Percentiles rank a stretch among this genome's conserved stretches.
Evolutionary conservation across 345 rosid species (phyloP).

Genomic region (Ceriops zippeliana): DNA sequence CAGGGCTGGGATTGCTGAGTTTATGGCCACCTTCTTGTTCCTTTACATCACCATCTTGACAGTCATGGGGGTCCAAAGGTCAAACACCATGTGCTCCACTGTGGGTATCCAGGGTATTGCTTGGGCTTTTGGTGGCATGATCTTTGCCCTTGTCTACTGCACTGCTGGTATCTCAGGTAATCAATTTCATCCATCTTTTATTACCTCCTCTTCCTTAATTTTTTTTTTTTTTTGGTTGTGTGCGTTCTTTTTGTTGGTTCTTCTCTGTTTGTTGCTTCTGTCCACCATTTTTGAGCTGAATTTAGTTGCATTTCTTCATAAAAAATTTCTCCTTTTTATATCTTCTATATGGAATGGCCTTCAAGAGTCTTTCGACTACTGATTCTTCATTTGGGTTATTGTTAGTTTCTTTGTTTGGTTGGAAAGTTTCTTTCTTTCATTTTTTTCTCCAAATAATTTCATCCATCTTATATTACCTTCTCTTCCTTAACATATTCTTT

Average conservation of each 20-base stretch:
- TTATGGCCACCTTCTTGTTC: constrained; percentile 35
- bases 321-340: neutral
- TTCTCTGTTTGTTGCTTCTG: no score
- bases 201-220: neutral
- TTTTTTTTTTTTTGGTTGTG: neutral
- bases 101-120: constrained; percentile 5
- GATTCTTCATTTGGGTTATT: neutral
- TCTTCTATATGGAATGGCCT: neutral
- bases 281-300: no score
- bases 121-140: constrained; percentile 7
- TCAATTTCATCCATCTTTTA: neutral
- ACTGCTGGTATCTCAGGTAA: constrained; percentile 4
- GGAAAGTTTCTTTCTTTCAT: neutral
- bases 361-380: neutral
- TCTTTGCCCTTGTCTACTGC: constrained; percentile 4
- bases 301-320: neutral
- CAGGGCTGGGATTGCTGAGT: constrained; percentile 25
- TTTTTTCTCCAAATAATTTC: neutral
- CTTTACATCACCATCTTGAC: constrained; percentile 5
- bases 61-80: neutral
- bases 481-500: neutral
- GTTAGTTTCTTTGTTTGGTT: neutral
- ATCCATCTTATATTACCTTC: neutral
- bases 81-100: neutral
- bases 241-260: neutral